Base-by-base conservation (phyloP, 2,329 filamentous ascomycete genomes). In the Amauroascus verrucosus region DNA sequence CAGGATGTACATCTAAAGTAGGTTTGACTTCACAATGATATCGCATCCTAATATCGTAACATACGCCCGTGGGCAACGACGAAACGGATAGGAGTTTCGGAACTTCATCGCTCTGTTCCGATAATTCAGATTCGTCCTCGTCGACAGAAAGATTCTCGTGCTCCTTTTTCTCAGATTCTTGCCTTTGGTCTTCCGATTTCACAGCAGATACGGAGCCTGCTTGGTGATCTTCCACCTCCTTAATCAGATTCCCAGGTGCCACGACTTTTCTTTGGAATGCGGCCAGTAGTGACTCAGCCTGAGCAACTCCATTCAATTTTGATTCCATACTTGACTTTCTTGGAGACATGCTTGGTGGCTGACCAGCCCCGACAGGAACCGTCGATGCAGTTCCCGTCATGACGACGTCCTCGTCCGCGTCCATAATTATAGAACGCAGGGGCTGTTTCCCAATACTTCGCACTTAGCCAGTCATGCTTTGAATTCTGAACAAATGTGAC, bases 11-110 rank as follows among this genome's bases (percentile, higher is more conserved):
- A 20, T 91, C 85, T 16, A 73, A 69, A 2, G 74, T 71, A 2
- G 77, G 73, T 16, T 88, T 83, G 14, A 87, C 83, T 65, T 96
- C 95, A 52, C 89, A 86, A 67, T 98, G 93, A 56, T 94, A 85
- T 56, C 93, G 88, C 93, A 98, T 98, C 30, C 91, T 82, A 54
- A 88, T 83, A 71, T 98, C 93, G 66, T 97, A 98, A 60, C 87
- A 91, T 57, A 85, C 82, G 2, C 87, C 87, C 0, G 86, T 90
- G 0, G 84, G 80, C 1, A 87, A 73, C 24, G 80, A 69, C 1
- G 70, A 65, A 24, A 69, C 57, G 1, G 72, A 68, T n/a, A 75
- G 63, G 8, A 70, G 70, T 70, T 73, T 54, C 71, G 70, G 64
- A 6, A 58, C 58, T 6, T 60, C 57, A 40, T 57, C 51, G 28